These are phyloP conservation scores for Hibiscus tridactylites DNA, from an alignment of 345 rosid species.

Conservation along the genomic window DNA sequence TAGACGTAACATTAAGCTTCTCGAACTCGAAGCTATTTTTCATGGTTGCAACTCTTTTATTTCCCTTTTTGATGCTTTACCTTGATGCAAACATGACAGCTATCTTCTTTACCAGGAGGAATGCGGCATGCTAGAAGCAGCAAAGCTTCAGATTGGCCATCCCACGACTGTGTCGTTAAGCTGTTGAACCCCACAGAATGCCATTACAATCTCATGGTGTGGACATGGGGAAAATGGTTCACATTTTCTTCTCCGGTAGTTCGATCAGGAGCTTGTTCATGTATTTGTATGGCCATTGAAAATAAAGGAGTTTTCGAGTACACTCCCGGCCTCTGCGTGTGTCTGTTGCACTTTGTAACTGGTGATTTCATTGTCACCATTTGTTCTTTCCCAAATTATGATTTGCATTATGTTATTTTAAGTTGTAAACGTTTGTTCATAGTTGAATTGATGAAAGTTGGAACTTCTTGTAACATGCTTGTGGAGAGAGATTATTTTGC, in stretches of 20 bases:
- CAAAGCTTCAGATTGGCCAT: neutral
- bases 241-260: neutral
- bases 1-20: neutral
- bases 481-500: neutral
- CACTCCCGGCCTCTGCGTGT: neutral
- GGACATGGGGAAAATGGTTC: neutral
- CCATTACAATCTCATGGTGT: neutral
- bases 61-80: neutral
- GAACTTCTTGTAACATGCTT: neutral
- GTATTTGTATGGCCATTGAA: neutral
- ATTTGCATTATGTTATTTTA: neutral
- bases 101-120: neutral
- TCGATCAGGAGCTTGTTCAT: neutral
- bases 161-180: neutral
- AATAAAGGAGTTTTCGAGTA: neutral
- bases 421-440: neutral
- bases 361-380: neutral
- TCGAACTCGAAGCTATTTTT: neutral
- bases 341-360: neutral
- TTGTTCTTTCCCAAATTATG: neutral
- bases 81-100: neutral
- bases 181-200: neutral
- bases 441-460: neutral
- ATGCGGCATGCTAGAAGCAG: neutral
- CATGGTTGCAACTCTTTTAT: neutral